Base-by-base conservation (phyloP, 2,329 filamentous ascomycete genomes). In the Pseudopithomyces chartarum region DNA sequence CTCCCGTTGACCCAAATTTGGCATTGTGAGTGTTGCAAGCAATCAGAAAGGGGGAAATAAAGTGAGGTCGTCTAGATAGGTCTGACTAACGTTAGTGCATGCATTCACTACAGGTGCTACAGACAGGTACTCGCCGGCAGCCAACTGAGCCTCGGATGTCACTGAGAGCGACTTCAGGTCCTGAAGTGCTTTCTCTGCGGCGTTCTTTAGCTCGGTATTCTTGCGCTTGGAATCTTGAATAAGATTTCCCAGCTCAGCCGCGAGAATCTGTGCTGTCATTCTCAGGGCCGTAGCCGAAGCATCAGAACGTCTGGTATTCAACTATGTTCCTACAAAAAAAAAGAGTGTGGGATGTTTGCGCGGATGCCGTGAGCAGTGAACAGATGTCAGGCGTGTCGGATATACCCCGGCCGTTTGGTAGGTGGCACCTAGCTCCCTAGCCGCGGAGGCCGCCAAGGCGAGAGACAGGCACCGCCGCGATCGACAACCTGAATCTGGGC, bases 181-280 rank as follows among this genome's bases (percentile, higher is more conserved):
- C 64, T 92, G 90, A 20, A 98, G 82, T 13, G 95, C 96, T 77
- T 93, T 96, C 73, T 99, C 95, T 26, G 95, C 92, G 49, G 95
- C 92, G 84, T 90, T 90, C 80, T 90, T 87, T 52, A 99, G 83
- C 69, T 98, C 95, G 66, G 90, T 87, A 76, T 97, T 90, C 79
- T 96, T 98, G 70, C 94, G 87, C 79, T 96, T 98, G 74, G 93
- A 95, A 81, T 99, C 95, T 77, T 96, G 91, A 69, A 97, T 89
- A 75, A 97, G 86, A 79, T 91, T 96, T 71, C 89, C 86, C 75
- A 97, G 86, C 84, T 97, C 93, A 56, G 90, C 88, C 72, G 89
- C 87, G 70, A 97, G 85, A 71, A 97, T 88, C 84, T 96, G 91
- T 69, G 92, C 89, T 76, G 92, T 96, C 92, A 97, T 97, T 70